Conservation (phyloP, 139 green algal genomes). For the Micromonas pusilla region DNA sequence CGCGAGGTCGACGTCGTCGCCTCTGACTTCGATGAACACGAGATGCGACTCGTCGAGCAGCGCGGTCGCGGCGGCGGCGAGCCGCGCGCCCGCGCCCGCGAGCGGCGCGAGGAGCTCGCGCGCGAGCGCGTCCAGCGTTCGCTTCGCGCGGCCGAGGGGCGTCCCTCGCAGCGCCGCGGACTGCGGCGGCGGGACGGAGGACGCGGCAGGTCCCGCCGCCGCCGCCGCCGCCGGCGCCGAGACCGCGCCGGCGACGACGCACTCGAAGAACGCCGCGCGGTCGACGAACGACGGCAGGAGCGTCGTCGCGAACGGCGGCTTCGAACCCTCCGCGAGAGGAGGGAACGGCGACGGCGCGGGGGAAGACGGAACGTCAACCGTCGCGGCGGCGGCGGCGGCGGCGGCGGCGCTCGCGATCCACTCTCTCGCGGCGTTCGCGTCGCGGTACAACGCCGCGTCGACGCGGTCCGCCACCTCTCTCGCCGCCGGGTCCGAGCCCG, state of each 20-base stretch:
- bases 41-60: not conserved
- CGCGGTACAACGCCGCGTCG: too few species aligned
- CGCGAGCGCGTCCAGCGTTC: not conserved
- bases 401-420: too few species aligned
- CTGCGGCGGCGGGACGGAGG: too few species aligned
- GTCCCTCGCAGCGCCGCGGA: not conserved
- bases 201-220: not conserved
- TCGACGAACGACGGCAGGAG: not conserved
- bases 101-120: not conserved
- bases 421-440: too few species aligned
- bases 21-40: not conserved
- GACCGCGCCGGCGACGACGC: not conserved
- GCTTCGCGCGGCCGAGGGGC: not conserved
- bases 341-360: not conserved
- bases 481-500: not conserved
- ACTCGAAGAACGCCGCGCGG: constrained; percentile 3
- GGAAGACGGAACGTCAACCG: too few species aligned
- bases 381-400: too few species aligned
- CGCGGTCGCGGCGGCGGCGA: too few species aligned
- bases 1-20: constrained; percentile 4
- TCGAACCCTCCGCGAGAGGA: not conserved
- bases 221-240: not conserved
- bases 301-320: not conserved
- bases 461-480: too few species aligned
- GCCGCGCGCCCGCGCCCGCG: too few species aligned